phyloP scores from a whole-genome alignment of 768 basidiomycete genomes.

The Ramaria sp. region DNA sequence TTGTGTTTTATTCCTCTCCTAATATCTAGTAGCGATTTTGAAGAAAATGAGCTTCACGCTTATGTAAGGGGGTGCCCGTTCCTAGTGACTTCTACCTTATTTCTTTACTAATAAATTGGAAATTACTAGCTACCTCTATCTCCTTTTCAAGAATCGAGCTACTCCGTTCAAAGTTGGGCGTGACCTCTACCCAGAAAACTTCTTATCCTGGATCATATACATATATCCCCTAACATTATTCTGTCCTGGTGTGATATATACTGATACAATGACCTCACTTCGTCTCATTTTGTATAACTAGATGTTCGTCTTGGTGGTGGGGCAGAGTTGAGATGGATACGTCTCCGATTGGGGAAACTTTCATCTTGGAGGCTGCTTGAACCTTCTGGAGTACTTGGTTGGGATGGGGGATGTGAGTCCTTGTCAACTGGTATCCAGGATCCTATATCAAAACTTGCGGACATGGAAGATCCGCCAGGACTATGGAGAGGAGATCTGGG shows the following conservation, averaged over 20 bases:
- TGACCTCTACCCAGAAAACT: too few relatives aligned
- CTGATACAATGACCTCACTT: not conserved
- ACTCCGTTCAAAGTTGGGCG: too few relatives aligned
- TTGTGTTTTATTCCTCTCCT: not conserved
- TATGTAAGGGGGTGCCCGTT: too few relatives aligned
- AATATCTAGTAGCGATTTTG: too few relatives aligned
- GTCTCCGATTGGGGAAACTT: not conserved
- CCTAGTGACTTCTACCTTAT: too few relatives aligned
- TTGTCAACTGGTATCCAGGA: not conserved
- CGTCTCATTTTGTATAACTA: not conserved
- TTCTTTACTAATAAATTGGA: too few relatives aligned
- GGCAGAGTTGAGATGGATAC: not conserved
- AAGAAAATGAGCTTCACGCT: too few relatives aligned
- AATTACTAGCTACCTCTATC: too few relatives aligned
- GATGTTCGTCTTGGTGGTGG: not conserved
- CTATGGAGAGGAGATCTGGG: not conserved
- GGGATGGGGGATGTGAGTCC: not conserved
- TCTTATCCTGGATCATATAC: too few relatives aligned
- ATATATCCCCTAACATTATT: too few relatives aligned
- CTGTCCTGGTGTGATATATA: too few relatives aligned
- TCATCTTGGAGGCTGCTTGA: not conserved
- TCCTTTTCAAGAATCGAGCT: too few relatives aligned
- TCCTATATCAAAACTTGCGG: not conserved
- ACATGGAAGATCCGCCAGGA: not conserved
- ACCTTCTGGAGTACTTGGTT: not conserved